Base-by-base conservation (phyloP, 2,329 filamentous ascomycete species). In the Cyclaneusma minus region DNA sequence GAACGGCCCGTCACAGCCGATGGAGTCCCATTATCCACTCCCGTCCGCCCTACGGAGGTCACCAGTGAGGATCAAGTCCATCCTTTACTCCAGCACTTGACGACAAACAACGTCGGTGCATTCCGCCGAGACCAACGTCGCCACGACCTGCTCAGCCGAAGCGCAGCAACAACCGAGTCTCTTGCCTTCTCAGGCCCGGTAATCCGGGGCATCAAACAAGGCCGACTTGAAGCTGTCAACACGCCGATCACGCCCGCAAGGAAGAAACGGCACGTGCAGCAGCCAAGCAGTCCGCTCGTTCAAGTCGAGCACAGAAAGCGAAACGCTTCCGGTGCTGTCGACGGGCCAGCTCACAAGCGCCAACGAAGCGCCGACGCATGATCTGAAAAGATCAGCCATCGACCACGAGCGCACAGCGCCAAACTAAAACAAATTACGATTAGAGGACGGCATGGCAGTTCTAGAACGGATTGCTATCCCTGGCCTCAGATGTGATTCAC, bases 81-180 rank as follows among this genome's bases (percentile, higher is more conserved):
- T 33, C 60, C 62, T 14, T 60, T 76, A 29, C 53, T 78, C n/a
- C 62, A 63, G 28, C 73, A 77, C 37, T 68, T 84, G 20, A 71
- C 77, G 41, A 67, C 70, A 37, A 67, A 73, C 30, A 68, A 76
- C 9, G 79, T 89, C 18, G 78, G 78, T 19, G 77, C 80, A 1
- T 91, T 89, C 60, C 79, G 79, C 29, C 68, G 58, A 35, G 72
- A 65, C 49, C 69, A 65, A 44, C 69, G 54, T 43, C 48, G 55
- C 34, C 54, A 66, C 43, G 50, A 62, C 40, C 45, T 59, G 32
- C 41, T 58, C 42, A 51, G 60, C 40, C 52, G 58, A 36, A 47
- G 49, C 68, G 60, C 36, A 74, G 66, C 64, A 13, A 71, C 67
- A 19, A 54, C 65, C 30, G 64, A 76, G 39, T 71, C 72, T 20